phyloP scores from a whole-genome alignment of 2,329 filamentous ascomycete species.

The Fusarium sp. region DNA sequence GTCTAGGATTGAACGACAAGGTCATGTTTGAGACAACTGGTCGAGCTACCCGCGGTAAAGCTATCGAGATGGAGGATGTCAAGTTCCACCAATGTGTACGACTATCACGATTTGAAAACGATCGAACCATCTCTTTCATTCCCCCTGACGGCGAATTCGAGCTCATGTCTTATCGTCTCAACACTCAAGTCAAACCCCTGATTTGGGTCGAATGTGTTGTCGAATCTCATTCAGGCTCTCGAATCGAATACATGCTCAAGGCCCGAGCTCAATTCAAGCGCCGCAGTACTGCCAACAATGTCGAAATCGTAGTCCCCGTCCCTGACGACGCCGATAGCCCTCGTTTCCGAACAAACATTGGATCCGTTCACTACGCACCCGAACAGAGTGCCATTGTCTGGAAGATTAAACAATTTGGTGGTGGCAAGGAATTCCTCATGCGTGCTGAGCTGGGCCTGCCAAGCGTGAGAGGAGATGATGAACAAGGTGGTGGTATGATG shows the following conservation, averaged over 20 bases:
- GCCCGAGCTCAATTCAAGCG: constrained; percentile 98
- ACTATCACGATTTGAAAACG: constrained; percentile 96
- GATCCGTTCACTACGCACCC: constrained; percentile 95
- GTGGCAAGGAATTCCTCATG: constrained; percentile 99
- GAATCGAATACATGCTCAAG: constrained; percentile 99
- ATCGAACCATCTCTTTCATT: constrained; percentile 98
- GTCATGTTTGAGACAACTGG: constrained; percentile 99
- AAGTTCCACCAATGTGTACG: constrained; percentile 99
- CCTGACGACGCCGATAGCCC: constrained; percentile 97
- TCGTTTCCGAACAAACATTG: constrained; percentile 96
- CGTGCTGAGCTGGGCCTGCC: constrained; percentile 94
- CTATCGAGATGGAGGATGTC: constrained; percentile 99
- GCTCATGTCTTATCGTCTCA: constrained; percentile 98
- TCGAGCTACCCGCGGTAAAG: constrained; percentile 91
- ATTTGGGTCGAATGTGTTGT: constrained; percentile 99
- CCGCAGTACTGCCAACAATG: constrained; percentile 96
- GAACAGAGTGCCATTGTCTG: constrained; percentile 98
- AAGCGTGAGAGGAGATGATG: constrained; percentile 93
- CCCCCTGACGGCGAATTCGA: constrained; percentile 99
- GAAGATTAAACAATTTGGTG: constrained; percentile 99
- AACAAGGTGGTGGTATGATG: constrained; percentile 96
- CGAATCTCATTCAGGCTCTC: constrained; percentile 92
- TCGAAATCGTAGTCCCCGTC: constrained; percentile 96
- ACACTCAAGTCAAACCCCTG: constrained; percentile 97
- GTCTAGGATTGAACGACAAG: constrained; percentile 96